These are phyloP conservation scores for Staphylotrichum longicolle DNA, from an alignment of 495 filamentous ascomycete genomes.

Conservation along the genomic window DNA sequence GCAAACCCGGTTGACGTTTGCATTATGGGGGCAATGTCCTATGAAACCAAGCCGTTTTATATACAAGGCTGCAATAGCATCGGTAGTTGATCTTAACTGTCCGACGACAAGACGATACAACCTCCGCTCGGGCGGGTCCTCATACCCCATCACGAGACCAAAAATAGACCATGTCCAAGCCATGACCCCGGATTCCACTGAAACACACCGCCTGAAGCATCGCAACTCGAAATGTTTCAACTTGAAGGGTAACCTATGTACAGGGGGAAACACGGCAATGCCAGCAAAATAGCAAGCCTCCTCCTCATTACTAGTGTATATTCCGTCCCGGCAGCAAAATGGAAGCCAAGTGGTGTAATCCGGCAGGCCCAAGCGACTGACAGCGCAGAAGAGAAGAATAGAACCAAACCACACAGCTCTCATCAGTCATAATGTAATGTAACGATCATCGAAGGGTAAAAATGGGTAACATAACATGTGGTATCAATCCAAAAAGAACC, in stretches of 20 bases:
- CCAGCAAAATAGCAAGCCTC: neutral
- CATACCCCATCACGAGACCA: neutral
- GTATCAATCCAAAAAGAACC: slow-evolving; percentile 8
- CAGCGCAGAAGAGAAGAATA: neutral
- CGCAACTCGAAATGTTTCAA: slow-evolving; percentile 9
- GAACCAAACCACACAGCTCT: neutral
- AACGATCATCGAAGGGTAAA: neutral
- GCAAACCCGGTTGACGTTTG: neutral
- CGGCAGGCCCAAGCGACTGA: neutral
- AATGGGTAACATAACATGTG: slow-evolving; percentile 2
- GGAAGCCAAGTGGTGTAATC: neutral
- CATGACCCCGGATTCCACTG: neutral
- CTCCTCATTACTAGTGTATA: no score
- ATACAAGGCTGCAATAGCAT: slow-evolving; percentile 7
- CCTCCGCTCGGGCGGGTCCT: neutral
- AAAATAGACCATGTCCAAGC: neutral
- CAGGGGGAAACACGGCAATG: neutral
- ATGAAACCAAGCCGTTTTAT: neutral
- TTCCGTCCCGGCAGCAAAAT: neutral
- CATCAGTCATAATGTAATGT: slow-evolving; percentile 4
- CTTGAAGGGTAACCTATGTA: neutral
- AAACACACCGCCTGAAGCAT: neutral
- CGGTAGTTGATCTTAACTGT: slow-evolving; percentile 3
- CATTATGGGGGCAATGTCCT: slow-evolving; percentile 1
- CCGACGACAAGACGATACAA: no score